Percentiles rank a stretch among this genome's conserved stretches.
These are phyloP conservation scores for Isoetes taiwanensis DNA, from an alignment of 75 land plant species.

Conservation along the genomic window DNA sequence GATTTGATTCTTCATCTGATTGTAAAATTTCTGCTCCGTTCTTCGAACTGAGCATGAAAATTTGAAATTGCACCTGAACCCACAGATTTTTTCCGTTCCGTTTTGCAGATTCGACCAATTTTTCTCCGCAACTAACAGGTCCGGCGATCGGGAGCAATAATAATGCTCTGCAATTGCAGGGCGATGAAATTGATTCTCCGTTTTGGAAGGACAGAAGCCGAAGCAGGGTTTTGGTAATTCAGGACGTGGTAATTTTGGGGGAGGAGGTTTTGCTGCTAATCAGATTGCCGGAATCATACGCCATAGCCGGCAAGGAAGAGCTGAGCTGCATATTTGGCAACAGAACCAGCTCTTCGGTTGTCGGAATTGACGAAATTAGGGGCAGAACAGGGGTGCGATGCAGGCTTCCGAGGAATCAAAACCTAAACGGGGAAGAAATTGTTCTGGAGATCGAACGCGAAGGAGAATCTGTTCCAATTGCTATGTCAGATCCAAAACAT, in stretches of 20 bases:
- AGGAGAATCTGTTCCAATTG: background rate
- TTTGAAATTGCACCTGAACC: too few relatives aligned
- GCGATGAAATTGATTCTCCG: too few relatives aligned
- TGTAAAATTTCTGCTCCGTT: too few relatives aligned
- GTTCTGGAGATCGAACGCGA: conserved; percentile 7
- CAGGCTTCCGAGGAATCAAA: conserved; percentile 11
- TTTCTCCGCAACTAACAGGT: too few relatives aligned
- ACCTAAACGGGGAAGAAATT: conserved; percentile 18
- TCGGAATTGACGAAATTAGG: conserved; percentile 14
- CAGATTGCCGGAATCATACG: background rate
- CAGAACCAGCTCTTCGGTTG: conserved; percentile 12
- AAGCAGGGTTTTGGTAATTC: too few relatives aligned
- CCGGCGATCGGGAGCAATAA: too few relatives aligned
- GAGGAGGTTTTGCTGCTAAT: conserved; percentile 41
- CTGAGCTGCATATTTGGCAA: conserved; percentile 21
- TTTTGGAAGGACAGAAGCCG: too few relatives aligned
- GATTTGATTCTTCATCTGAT: too few relatives aligned
- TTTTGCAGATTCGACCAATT: too few relatives aligned
- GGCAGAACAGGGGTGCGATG: conserved; percentile 26
- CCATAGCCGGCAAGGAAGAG: background rate
- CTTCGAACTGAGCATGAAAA: too few relatives aligned
- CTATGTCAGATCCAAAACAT: background rate
- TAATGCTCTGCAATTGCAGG: too few relatives aligned
- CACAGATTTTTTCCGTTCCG: too few relatives aligned
- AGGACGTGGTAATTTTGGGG: conserved; percentile 28